Evolutionary conservation across 768 basidiomycete genomes (phyloP), one percentile per base, ranked within the genome.

Genomic region (Royoungia palumana): DNA sequence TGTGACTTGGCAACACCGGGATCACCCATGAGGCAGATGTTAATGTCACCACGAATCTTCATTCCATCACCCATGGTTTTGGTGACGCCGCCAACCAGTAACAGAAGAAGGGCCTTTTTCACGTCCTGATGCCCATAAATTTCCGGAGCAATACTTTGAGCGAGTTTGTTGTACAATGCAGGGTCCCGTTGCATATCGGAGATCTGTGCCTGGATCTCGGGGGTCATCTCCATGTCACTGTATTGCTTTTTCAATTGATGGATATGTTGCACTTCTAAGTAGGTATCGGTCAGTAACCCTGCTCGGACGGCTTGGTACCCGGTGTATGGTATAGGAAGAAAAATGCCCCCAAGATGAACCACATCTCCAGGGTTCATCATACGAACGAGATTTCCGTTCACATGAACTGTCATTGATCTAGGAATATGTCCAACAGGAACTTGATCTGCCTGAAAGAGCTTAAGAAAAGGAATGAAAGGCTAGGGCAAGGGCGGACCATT

Each of bases 1-100:
- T 99, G 96, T 13, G 94, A 96, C 67, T 99, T 99, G 47, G 94
- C 94, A 44, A 98, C 95, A 82, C 96, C 96, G 44, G 96, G 96
- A 69, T 99, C 96, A 58, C 96, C 96, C 96, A 99, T 99, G 36
- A 99, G 70, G 70, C 96, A 99, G 16, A 99, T 75, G 60, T 99
- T 99, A 71, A 99, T 76, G 68, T 98, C 96, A 24, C 96, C 96
- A 63, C 96, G 82, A 64, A 99, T 98, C 70, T 91, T 97, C 92
- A 99, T 93, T 13, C 96, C 96, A 62, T 99, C 96, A 6, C 90
- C 89, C 67, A 94, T 92, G 32, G 81, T 76, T 72, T 99, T 99
- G 38, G 92, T 96, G 2, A 94, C 94, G 34, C 96, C 96, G 11
- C 96, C 96, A 24, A 99, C 92, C 13, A 99, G 79, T 2, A 99